phyloP scores from a whole-genome alignment of 208 protist genomes.

The Endotrypanum monterogeii region DNA sequence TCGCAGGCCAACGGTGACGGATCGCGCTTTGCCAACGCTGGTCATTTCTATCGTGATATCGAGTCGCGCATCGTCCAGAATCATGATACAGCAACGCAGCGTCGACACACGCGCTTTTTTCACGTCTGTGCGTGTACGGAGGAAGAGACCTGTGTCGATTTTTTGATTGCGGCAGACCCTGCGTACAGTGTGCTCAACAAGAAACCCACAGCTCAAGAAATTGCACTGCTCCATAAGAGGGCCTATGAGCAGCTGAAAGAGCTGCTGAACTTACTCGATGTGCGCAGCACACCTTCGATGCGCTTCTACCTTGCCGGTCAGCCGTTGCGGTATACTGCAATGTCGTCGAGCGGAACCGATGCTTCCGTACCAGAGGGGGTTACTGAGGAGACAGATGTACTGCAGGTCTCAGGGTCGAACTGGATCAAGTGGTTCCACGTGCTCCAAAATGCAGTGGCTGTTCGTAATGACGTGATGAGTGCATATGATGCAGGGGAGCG shows the following conservation, averaged over 20 bases:
- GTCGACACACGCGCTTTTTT: constrained; percentile 81
- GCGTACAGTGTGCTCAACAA: constrained; percentile 57
- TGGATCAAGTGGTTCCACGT: constrained; percentile 68
- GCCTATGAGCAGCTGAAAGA: constrained; percentile 65
- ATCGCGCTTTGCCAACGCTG: not conserved
- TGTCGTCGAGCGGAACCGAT: constrained; percentile 8
- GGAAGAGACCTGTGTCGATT: constrained; percentile 67
- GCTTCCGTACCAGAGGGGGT: constrained; percentile 19
- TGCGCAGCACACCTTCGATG: constrained; percentile 78
- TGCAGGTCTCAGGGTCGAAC: constrained; percentile 64
- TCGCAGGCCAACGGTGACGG: constrained; percentile 11
- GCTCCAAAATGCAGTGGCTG: constrained; percentile 72
- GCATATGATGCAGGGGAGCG: constrained; percentile 63
- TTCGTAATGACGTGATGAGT: constrained; percentile 74
- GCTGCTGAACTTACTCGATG: constrained; percentile 59
- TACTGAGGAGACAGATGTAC: constrained; percentile 32
- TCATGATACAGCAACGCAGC: constrained; percentile 32
- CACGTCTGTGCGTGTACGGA: constrained; percentile 72
- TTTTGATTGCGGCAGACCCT: constrained; percentile 59
- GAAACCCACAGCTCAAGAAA: constrained; percentile 48
- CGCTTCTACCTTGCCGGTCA: constrained; percentile 75
- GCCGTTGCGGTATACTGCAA: constrained; percentile 54
- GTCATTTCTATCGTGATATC: constrained; percentile 54
- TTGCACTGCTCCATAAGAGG: constrained; percentile 51
- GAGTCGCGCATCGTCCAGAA: constrained; percentile 47